Base-by-base conservation (phyloP, 2,329 filamentous ascomycete species). In the Fusarium mangiferae region DNA sequence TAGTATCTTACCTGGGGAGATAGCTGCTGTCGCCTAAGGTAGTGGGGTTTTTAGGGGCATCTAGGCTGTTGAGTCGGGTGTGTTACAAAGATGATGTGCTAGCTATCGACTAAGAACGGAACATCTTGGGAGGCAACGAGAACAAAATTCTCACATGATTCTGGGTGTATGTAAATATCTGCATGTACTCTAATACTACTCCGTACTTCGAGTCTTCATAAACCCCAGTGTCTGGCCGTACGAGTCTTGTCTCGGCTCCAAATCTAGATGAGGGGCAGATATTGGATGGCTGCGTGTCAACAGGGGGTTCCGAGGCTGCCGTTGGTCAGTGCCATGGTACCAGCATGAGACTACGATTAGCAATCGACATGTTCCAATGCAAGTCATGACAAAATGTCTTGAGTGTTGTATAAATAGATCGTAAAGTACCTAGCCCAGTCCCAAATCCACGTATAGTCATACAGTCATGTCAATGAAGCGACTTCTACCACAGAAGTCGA, bases 381-480 rank as follows among this genome's bases (percentile, higher is more conserved):
- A 58, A 36, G 41, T 51, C 44, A 59, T 51, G 33, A 28, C 57
- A 28, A 41, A 20, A 55, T 72, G 41, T 62, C 30, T 69, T 60
- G 51, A 26, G 56, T 33, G 42, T 66, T 64, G 36, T 68, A 63
- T 58, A 69, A 49, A 66, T 63, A 42, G 68, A 63, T 70, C 59
- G 51, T 68, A 62, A 68, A 61, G 20, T 44, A 54, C 30, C 30
- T 33, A 33, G 24, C 51, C 28, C 30, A 48, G 26, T 63, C 55
- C 39, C n/a, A 46, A 24, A 49, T 46, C 74, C 67, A 58, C 64
- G 41, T 68, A 44, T 73, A 73, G 54, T 78, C 75, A 69, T 75
- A 75, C 65, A 78, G 33, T 72, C 70, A 44, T 78, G 42, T 52
- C 58, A 52, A 42, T 36, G 26, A 48, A 55, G 45, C 39, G n/a